Evolutionary conservation across 1,139 yeast species (phyloP).

Genomic region (Sugiyamaella castrensis): DNA sequence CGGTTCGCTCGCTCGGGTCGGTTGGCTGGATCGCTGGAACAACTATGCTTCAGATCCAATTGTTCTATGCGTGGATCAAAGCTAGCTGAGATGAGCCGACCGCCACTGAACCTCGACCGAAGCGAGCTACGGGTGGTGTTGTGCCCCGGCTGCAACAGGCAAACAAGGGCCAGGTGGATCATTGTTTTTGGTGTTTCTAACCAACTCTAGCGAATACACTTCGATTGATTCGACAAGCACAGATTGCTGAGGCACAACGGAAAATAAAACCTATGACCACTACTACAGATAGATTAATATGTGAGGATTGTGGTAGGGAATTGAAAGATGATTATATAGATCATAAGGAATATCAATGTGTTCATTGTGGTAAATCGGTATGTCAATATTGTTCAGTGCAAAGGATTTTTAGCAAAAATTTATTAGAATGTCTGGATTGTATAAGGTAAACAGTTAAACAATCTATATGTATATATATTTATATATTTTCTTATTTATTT

Average conservation of each 20-base stretch:
- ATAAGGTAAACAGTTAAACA: constrained; percentile 1
- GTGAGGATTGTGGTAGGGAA: constrained; percentile 19
- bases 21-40: no score
- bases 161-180: not conserved
- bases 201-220: constrained; percentile 13
- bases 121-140: no score
- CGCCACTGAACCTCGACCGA: no score
- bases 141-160: no score
- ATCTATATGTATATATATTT: constrained; percentile 3
- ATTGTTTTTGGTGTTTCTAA: no score
- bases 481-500: constrained; percentile 1
- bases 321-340: constrained; percentile 5
- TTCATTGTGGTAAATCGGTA: constrained; percentile 15
- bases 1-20: no score
- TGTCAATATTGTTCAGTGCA: constrained; percentile 23
- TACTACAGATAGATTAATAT: not conserved
- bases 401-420: constrained; percentile 14
- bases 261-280: not conserved
- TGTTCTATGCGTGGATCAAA: no score
- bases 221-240: constrained; percentile 19
- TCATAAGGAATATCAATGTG: constrained; percentile 15
- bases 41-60: no score
- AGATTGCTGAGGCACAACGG: constrained; percentile 12
- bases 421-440: constrained; percentile 20
- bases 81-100: no score